Percentiles rank a stretch among this genome's conserved stretches.
Conservation (phyloP, 2,329 filamentous ascomycete genomes). For the Ramichloridium luteum region DNA sequence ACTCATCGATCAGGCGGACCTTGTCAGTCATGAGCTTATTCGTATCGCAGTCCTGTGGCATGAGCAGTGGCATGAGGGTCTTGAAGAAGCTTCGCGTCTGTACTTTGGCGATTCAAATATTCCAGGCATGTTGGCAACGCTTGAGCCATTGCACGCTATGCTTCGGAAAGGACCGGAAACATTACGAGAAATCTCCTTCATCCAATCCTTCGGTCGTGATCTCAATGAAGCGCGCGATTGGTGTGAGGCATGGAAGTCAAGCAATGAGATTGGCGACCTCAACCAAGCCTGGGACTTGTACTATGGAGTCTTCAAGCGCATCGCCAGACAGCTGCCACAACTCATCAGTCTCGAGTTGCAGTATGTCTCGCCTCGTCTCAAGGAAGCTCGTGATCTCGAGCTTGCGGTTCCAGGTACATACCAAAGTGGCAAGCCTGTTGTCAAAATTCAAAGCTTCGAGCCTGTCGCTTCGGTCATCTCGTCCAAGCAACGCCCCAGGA, state of each 20-base stretch:
- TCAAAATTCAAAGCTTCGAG: conserved; percentile 81
- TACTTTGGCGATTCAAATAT: conserved; percentile 98
- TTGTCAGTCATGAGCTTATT: conserved; percentile 93
- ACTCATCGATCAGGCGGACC: conserved; percentile 87
- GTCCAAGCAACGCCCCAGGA: conserved; percentile 90
- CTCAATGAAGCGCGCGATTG: conserved; percentile 90
- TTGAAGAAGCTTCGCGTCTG: conserved; percentile 89
- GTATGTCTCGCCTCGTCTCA: conserved; percentile 90
- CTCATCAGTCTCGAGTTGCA: conserved; percentile 86
- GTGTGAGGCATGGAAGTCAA: conserved; percentile 82
- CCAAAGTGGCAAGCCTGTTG: conserved; percentile 63
- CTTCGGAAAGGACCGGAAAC: conserved; percentile 87
- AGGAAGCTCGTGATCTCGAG: conserved; percentile 73
- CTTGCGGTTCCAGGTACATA: conserved; percentile 95
- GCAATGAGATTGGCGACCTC: conserved; percentile 82
- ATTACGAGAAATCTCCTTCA: conserved; percentile 88
- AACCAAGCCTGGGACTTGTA: conserved; percentile 99
- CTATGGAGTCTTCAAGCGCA: conserved; percentile 95
- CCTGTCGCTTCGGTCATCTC: conserved; percentile 83
- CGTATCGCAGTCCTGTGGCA: conserved; percentile 96
- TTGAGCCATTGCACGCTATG: conserved; percentile 83
- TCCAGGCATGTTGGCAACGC: conserved; percentile 86
- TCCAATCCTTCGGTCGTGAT: conserved; percentile 92
- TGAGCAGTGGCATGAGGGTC: conserved; percentile 94
- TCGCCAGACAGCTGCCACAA: conserved; percentile 83